Evolutionary conservation across 306 rosid species (phyloP).

Genomic region (Cucumis melo): DNA sequence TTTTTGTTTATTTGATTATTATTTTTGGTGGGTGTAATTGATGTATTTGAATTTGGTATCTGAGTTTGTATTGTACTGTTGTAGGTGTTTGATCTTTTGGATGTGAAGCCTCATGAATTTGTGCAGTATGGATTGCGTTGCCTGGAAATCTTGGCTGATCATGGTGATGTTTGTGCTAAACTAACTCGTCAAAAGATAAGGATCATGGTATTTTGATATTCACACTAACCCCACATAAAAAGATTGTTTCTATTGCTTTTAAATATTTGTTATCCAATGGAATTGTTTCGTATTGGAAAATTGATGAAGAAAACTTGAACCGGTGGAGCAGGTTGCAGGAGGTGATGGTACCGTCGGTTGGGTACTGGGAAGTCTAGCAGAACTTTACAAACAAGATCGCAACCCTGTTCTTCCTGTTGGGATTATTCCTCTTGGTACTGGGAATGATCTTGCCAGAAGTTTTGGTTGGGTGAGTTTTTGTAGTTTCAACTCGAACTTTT

Average conservation of each 20-base stretch:
- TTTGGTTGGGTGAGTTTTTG: constrained; percentile 71
- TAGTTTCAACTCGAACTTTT: neutral
- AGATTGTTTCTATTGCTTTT: neutral
- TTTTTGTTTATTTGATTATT: neutral
- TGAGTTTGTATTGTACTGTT: neutral
- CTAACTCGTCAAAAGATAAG: constrained; percentile 69
- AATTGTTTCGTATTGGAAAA: neutral
- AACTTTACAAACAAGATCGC: constrained; percentile 38
- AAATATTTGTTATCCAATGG: neutral
- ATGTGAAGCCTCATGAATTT: constrained; percentile 90
- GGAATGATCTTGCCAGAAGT: constrained; percentile 93
- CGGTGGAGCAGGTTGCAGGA: constrained; percentile 82
- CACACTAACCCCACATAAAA: neutral
- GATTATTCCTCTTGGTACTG: constrained; percentile 85
- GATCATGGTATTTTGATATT: constrained; percentile 90
- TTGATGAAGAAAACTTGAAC: neutral
- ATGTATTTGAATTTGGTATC: neutral
- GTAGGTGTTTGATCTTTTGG: constrained; percentile 75
- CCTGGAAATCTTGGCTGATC: constrained; percentile 52
- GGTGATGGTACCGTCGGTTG: constrained; percentile 99
- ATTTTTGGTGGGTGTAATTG: neutral
- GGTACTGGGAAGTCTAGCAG: constrained; percentile 79
- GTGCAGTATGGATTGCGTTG: constrained; percentile 72
- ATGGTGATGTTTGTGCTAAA: constrained; percentile 67
- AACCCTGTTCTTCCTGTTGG: constrained; percentile 84